These are phyloP conservation scores for Chalciporus piperatus DNA, from an alignment of 768 basidiomycete species.

Conservation along the genomic window DNA sequence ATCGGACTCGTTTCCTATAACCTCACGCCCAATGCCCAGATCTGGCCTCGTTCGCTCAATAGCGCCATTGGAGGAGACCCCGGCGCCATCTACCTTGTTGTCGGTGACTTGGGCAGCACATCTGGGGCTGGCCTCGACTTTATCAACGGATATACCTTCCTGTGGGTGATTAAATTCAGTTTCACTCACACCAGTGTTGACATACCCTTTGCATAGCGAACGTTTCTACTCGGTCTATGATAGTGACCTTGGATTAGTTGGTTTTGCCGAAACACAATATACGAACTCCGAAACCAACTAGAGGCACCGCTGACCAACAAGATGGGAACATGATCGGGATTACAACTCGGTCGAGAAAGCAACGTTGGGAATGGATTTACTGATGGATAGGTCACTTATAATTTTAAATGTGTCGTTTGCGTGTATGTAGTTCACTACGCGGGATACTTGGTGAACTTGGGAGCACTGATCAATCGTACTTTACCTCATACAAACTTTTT, in stretches of 20 bases:
- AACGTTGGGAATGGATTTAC: too few relatives aligned
- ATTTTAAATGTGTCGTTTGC: too few relatives aligned
- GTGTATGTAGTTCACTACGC: too few relatives aligned
- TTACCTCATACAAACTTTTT: too few relatives aligned
- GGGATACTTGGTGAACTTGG: too few relatives aligned
- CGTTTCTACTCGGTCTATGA: slow-evolving; percentile 46
- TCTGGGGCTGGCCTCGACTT: slow-evolving; percentile 23
- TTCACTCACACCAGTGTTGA: neutral
- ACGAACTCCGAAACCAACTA: too few relatives aligned
- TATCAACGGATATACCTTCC: slow-evolving; percentile 19
- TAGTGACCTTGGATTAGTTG: slow-evolving; percentile 8
- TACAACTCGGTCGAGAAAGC: too few relatives aligned
- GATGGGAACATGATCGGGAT: too few relatives aligned
- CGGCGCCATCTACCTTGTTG: slow-evolving; percentile 27
- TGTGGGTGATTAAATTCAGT: slow-evolving; percentile 3
- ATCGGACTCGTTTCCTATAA: slow-evolving; percentile 20
- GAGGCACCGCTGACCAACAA: too few relatives aligned
- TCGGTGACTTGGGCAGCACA: slow-evolving; percentile 18
- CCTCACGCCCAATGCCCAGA: slow-evolving; percentile 29
- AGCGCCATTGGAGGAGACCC: slow-evolving; percentile 25
- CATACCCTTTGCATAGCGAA: slow-evolving; percentile 21
- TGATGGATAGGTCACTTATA: too few relatives aligned
- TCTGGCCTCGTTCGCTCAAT: slow-evolving; percentile 35
- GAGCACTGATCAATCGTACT: too few relatives aligned
- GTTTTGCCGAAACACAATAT: too few relatives aligned